These are phyloP conservation scores for Alternaria ethzedia DNA, from an alignment of 2,329 filamentous ascomycete genomes.

Conservation along the genomic window DNA sequence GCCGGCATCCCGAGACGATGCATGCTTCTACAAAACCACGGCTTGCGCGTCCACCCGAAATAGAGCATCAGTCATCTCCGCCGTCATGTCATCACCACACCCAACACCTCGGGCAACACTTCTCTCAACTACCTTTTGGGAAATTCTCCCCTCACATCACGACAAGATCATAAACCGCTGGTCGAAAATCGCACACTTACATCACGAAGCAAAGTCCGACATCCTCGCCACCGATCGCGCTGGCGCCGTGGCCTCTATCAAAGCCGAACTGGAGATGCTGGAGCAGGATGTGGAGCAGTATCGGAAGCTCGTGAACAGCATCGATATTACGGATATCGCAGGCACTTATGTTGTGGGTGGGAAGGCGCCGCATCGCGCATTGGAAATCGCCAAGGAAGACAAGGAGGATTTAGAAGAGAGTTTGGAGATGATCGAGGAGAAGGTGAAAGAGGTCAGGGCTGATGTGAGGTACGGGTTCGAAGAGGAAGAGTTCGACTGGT, in stretches of 20 bases:
- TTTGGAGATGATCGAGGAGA: conserved; percentile 9
- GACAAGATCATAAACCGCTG: conserved; percentile 10
- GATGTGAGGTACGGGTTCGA: conserved; percentile 14
- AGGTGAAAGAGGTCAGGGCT: conserved; percentile 10
- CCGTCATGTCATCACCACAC: neutral
- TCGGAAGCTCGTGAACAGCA: neutral
- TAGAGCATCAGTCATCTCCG: neutral
- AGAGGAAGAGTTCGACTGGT: neutral
- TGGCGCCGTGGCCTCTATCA: conserved; percentile 12
- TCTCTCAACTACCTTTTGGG: conserved; percentile 12
- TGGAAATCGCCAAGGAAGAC: conserved; percentile 20
- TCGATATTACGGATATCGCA: conserved; percentile 18
- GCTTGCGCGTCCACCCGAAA: neutral
- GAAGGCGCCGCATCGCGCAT: conserved; percentile 6
- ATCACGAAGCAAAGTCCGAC: conserved; percentile 7
- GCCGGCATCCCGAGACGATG: neutral
- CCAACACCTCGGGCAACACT: neutral
- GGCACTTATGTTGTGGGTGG: conserved; percentile 21
- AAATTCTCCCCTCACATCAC: conserved; percentile 15
- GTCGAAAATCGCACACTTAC: conserved; percentile 2
- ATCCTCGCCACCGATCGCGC: conserved; percentile 12
- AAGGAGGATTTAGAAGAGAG: conserved; percentile 17
- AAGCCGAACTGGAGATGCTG: conserved; percentile 21
- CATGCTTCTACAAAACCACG: neutral
- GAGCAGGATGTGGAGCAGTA: conserved; percentile 16